These are phyloP conservation scores for Pleoardoris graminearum DNA, from an alignment of 2,329 filamentous ascomycete species.

Conservation along the genomic window DNA sequence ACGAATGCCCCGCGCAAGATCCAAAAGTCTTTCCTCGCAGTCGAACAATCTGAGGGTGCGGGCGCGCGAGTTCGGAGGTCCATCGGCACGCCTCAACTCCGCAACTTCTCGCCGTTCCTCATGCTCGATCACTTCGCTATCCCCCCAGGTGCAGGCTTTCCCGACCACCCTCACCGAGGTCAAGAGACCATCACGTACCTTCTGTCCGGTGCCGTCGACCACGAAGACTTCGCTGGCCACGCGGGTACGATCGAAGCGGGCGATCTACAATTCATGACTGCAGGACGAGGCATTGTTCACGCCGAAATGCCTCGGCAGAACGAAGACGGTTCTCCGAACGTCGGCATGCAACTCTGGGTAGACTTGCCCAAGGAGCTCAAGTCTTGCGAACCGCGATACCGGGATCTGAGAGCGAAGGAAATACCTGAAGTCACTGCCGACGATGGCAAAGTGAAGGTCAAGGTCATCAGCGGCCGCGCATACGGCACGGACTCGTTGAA, in stretches of 20 bases:
- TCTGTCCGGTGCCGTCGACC: slow-evolving; percentile 81
- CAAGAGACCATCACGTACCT: slow-evolving; percentile 93
- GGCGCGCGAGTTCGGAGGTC: slow-evolving; percentile 85
- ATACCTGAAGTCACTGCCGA: slow-evolving; percentile 76
- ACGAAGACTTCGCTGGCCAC: slow-evolving; percentile 90
- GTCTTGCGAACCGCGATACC: slow-evolving; percentile 86
- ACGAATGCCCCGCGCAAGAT: slow-evolving; percentile 68
- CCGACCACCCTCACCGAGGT: slow-evolving; percentile 81
- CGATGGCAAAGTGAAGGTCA: slow-evolving; percentile 74
- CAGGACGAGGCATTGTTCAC: slow-evolving; percentile 87
- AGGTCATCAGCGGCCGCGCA: slow-evolving; percentile 86
- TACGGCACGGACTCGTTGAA: slow-evolving; percentile 84
- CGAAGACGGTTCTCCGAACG: slow-evolving; percentile 72
- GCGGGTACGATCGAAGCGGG: slow-evolving; percentile 80
- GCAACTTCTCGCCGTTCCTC: slow-evolving; percentile 88
- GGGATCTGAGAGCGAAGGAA: slow-evolving; percentile 77
- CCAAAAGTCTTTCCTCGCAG: slow-evolving; percentile 78
- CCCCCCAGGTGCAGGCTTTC: slow-evolving; percentile 80
- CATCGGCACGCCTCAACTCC: slow-evolving; percentile 79
- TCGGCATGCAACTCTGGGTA: slow-evolving; percentile 95
- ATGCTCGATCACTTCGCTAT: slow-evolving; percentile 93
- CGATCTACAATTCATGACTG: slow-evolving; percentile 98
- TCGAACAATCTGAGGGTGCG: slow-evolving; percentile 84
- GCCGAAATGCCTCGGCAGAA: slow-evolving; percentile 91
- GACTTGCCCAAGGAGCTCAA: slow-evolving; percentile 84